A percentile compares a stretch with the other conserved stretches of the same genome.
Conservation (phyloP, 345 rosid species). For the Noccaea caerulescens region DNA sequence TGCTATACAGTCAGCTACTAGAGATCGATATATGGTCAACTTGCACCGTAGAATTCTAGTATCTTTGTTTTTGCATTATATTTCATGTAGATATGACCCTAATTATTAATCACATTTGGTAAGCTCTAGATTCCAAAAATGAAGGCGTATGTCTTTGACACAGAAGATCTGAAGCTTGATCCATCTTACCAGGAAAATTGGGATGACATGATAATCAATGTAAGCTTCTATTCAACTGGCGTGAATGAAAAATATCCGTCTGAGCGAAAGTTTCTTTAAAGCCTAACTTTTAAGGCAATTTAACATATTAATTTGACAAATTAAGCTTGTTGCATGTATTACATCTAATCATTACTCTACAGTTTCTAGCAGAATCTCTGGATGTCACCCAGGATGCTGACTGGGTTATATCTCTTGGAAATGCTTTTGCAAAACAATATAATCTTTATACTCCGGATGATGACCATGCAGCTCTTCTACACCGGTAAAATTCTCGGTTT, state of each 20-base stretch:
- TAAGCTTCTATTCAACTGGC: conserved; percentile 47
- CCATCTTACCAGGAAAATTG: conserved; percentile 91
- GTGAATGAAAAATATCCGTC: conserved; percentile 10
- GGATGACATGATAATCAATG: conserved; percentile 98
- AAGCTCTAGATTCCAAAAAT: conserved; percentile 99
- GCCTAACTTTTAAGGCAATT: not conserved
- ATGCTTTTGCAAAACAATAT: conserved; percentile 82
- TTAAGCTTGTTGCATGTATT: conserved; percentile 20
- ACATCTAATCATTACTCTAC: conserved; percentile 39
- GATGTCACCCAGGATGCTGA: conserved; percentile 87
- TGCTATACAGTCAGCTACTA: not conserved
- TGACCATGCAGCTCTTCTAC: conserved; percentile 93
- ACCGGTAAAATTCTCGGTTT: conserved; percentile 56
- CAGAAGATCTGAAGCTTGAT: conserved; percentile 94
- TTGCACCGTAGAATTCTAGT: conserved; percentile 10
- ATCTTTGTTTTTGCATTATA: conserved; percentile 12
- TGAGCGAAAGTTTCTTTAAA: conserved; percentile 10
- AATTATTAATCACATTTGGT: conserved; percentile 60
- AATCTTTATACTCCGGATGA: conserved; percentile 71
- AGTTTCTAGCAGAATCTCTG: conserved; percentile 96
- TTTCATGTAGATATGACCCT: conserved; percentile 38
- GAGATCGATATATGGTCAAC: conserved; percentile 6
- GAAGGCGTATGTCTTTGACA: conserved; percentile 97
- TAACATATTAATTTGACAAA: not conserved
- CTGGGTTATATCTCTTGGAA: conserved; percentile 90